Evolutionary conservation across 495 filamentous ascomycete species (phyloP), one percentile per base, ranked within the genome.

Genomic region (Achaetomiella virescens): DNA sequence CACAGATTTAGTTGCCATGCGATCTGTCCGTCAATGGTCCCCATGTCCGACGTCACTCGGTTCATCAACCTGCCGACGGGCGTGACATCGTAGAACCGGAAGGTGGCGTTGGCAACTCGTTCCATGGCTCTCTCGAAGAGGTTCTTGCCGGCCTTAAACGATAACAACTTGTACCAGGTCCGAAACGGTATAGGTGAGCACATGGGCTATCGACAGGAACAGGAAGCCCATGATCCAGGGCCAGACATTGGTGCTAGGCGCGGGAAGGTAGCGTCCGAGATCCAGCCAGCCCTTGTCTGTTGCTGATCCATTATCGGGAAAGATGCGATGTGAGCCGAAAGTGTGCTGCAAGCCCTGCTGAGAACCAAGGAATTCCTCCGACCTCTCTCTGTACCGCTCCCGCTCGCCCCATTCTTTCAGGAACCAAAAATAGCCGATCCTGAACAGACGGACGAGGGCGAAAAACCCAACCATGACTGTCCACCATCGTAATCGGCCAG

Each of bases 51-150:
- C 0, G 88, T 92, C 52, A 95, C 71, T 17, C 90, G 80, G 66
- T 95, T 95, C 88, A 92, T 91, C 60, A 95, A 72, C 21, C 88
- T 79, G 0, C 89, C 89, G 18, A 91, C 81, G 0, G 89, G 89
- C 3, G 89, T 95, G 6, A 89, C 81, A 67, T 95, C 89, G 73
- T 90, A 91, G 68, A 89, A 95, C 35, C 88, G 83, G 67, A 95
- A 95, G 2, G 85, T 91, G 17, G 89, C 87, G 66, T 84, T 78
- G 61, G 81, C 84, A 52, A 92, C 87, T 31, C 78, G 78, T 8
- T 77, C 58, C 73, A 93, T 82, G 12, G 86, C 83, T 31, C 81
- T 75, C 46, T 73, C 72, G 61, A 93, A 95, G 54, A 95, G 73
- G 24, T 74, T 70, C 61, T 83, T 84, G n/a, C 85, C 87, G 3